Percentiles rank a stretch among this genome's conserved stretches.
phyloP scores from a whole-genome alignment of 2,329 filamentous ascomycete species.

The Hortaea sp. region DNA sequence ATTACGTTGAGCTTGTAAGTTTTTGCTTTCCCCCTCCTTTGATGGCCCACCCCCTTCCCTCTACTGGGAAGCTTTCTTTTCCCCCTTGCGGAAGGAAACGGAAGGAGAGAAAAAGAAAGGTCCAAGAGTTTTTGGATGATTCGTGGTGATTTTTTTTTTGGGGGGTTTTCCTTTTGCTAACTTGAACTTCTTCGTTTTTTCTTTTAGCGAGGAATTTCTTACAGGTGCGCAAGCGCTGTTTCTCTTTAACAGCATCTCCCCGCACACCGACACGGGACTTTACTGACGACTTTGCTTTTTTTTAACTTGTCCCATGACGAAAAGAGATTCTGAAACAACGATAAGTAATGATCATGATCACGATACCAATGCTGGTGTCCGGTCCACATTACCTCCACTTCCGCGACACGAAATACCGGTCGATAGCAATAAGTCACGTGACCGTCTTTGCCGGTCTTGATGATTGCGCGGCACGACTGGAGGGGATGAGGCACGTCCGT shows the following conservation, averaged over 20 bases:
- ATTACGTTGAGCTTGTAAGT: constrained; percentile 48
- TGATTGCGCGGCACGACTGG: too few species aligned
- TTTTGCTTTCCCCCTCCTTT: too few species aligned
- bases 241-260: constrained; percentile 44
- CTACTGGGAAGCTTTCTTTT: not conserved
- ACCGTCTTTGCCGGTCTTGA: too few species aligned
- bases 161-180: too few species aligned
- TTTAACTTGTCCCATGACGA: not conserved
- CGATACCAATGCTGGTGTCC: not conserved
- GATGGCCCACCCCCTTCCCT: too few species aligned
- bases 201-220: constrained; percentile 42
- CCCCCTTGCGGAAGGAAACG: too few species aligned
- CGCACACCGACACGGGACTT: constrained; percentile 40
- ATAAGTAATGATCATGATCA: constrained; percentile 2
- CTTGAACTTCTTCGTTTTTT: too few species aligned
- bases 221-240: constrained; percentile 47
- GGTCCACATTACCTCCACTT: too few species aligned
- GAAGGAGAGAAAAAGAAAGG: too few species aligned
- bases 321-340: constrained; percentile 13
- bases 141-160: not conserved
- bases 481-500: too few species aligned
- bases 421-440: too few species aligned
- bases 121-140: not conserved
- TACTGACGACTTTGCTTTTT: constrained; percentile 27
- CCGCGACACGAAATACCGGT: too few species aligned